A percentile compares a stretch with the other conserved stretches of the same genome.
Evolutionary conservation across 2,329 filamentous ascomycete species (phyloP).

Genomic region (Aspergillus sp.): DNA sequence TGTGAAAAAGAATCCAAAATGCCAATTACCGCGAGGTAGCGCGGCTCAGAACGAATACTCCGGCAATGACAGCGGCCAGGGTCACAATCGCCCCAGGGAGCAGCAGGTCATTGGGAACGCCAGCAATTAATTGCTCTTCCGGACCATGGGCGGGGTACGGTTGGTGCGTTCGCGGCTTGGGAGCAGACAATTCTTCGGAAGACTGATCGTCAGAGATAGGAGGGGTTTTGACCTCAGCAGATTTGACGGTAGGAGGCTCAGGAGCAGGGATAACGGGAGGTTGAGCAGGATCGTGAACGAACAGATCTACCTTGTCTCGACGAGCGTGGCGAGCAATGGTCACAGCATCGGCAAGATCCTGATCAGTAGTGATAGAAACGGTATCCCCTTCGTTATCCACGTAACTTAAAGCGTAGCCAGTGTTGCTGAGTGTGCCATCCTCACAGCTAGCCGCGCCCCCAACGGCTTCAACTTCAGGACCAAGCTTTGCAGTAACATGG

Average conservation of each 20-base stretch:
- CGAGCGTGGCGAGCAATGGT: conserved; percentile 72
- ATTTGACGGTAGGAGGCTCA: conserved; percentile 58
- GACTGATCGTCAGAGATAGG: conserved; percentile 54
- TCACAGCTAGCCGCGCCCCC: conserved; percentile 77
- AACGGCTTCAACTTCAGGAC: conserved; percentile 75
- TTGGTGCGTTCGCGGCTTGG: conserved; percentile 44
- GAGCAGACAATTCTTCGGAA: conserved; percentile 41
- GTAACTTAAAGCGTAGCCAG: conserved; percentile 91
- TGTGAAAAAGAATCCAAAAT: not conserved
- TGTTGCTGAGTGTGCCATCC: conserved; percentile 72
- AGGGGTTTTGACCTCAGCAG: conserved; percentile 46
- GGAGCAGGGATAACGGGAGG: conserved; percentile 72
- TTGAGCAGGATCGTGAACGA: conserved; percentile 90
- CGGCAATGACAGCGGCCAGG: conserved; percentile 89
- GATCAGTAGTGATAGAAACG: conserved; percentile 93
- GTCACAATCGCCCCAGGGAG: conserved; percentile 92
- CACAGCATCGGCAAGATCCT: conserved; percentile 89
- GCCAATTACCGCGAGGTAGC: conserved; percentile 49
- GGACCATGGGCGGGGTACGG: conserved; percentile 51
- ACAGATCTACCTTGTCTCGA: conserved; percentile 93
- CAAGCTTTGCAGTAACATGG: conserved; percentile 80
- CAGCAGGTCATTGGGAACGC: conserved; percentile 90
- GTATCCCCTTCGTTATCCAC: conserved; percentile 96
- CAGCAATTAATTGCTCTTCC: conserved; percentile 78
- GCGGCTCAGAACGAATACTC: conserved; percentile 85